Base-by-base conservation (phyloP, 495 filamentous ascomycete species). In the Aspergillus haitiensis region DNA sequence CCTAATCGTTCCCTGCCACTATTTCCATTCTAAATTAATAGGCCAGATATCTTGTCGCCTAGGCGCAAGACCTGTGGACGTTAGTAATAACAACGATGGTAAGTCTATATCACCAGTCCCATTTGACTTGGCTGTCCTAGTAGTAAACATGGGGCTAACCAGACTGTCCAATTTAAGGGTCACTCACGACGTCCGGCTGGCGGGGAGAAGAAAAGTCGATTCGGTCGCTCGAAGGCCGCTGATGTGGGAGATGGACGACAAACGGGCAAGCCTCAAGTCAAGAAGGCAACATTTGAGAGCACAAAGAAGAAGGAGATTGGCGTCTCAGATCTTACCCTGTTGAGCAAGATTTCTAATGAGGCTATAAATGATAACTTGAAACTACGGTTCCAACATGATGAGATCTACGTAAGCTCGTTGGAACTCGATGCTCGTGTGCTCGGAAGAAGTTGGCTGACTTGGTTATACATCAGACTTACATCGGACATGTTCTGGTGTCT, bases 301-400 rank as follows among this genome's bases (percentile, higher is more conserved):
- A 89, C 86, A 54, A 97, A 97, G 84, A 98, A 97, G 86, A 98
- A 97, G 84, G 92, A 98, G 75, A 93, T 98, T 62, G 95, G 95
- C 56, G 93, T 99, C 32, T 97, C 95, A 16, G 95, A 99, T 81
- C 82, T 99, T 65, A 99, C 95, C 6, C 81, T 99, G 60, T 88
- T 99, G 66, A 96, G 91, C 78, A 97, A 98, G 77, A 94, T 99
- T 60, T 94, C 92, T 60, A 97, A 98, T 70, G 95, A 99, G 72
- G 92, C 93, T 15, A 99, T 99, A 79, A 99, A 99, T 75, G 93
- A 97, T 57, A 99, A 99, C 74, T 69, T 99, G 74, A 95, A 96
- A 79, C 91, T 96, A 73, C 87, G 95, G 42, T 99, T 99, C 72
- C 90, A 97, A 67, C 91, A 92, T 81, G 86, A 79, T 63, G 92